Base-by-base conservation (phyloP, 805 yeast genomes). In the Wickerhamomyces queroliae region DNA sequence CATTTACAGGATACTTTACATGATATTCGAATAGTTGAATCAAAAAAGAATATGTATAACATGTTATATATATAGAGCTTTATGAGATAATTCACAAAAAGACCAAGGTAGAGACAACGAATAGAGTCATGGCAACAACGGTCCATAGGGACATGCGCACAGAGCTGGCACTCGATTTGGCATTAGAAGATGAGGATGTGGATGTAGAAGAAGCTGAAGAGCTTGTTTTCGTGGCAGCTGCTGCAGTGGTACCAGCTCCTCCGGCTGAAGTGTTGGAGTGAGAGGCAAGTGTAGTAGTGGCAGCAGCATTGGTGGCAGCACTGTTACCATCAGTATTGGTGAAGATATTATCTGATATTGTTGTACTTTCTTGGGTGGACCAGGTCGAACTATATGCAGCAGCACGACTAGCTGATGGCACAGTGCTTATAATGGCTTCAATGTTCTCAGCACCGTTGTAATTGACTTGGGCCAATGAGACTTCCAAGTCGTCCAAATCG, bases 351-450 rank as follows among this genome's bases (percentile, higher is more conserved):
- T 37, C 43, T 3, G 38, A 10, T 12, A 30, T 37, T 7, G 27
- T 21, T 25, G 34, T 34, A 13, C 39, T 41, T 26, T 35, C 22
- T 10, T 17, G 15, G 13, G n/a, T 25, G 12, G 56, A 35, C 53
- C 58, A 67, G 5, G 80, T 72, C 8, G 67, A 52, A 2, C 74
- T 64, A 48, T 68, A 76, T 3, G 54, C 61, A 3, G 72, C 55
- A 1, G 79, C 84, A 3, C 56, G 51, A 2, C 58, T 55, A 1
- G 81, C 82, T 28, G 68, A 61, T n/a, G 85, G 83, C 33, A 79
- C 69, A 11, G 66, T 45, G 2, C 54, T 41, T 5, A 61, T 44
- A 30, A 80, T 70, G 9, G 59, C 64, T 38, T 76, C 77, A 33
- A 78, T 67, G 40, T 74, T 58, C 32, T 57, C 62, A 6, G 53